Evolutionary conservation across 108 stramenopile species (phyloP).

Genomic region (Fragilaria crotonensis): DNA sequence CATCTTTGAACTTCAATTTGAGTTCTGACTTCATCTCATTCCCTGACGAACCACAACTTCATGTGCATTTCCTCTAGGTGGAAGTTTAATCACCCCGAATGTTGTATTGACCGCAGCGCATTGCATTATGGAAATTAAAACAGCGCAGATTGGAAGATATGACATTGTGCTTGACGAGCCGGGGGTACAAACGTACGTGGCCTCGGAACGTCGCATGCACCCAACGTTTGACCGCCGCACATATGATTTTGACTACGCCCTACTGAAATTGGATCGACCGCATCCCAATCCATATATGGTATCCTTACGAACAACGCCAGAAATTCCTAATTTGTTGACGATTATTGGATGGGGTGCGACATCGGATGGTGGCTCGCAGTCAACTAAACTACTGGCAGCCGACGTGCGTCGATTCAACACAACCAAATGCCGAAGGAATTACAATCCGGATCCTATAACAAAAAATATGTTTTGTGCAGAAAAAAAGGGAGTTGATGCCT

Average conservation of each 20-base stretch:
- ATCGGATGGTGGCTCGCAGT: not conserved
- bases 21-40: too few species aligned
- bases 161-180: too few species aligned
- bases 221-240: not conserved
- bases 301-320: conserved; percentile 1
- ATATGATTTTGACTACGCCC: not conserved
- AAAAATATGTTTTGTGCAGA: conserved; percentile 37
- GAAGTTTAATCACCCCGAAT: conserved; percentile 4
- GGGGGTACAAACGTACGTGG: too few species aligned
- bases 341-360: conserved; percentile 44
- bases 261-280: not conserved
- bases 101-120: conserved; percentile 10
- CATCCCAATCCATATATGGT: not conserved
- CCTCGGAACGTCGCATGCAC: not conserved
- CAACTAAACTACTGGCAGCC: conserved; percentile 23
- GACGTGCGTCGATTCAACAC: conserved; percentile 12
- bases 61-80: too few species aligned
- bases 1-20: too few species aligned
- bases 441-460: conserved; percentile 9
- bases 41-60: too few species aligned
- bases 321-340: conserved; percentile 13
- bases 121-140: not conserved
- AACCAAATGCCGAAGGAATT: conserved; percentile 7
- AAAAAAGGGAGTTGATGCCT: conserved; percentile 20
- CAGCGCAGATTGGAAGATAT: too few species aligned